Evolutionary conservation across 2,329 filamentous ascomycete genomes (phyloP), one percentile per base, ranked within the genome.

Genomic region (Coniella lustricola): DNA sequence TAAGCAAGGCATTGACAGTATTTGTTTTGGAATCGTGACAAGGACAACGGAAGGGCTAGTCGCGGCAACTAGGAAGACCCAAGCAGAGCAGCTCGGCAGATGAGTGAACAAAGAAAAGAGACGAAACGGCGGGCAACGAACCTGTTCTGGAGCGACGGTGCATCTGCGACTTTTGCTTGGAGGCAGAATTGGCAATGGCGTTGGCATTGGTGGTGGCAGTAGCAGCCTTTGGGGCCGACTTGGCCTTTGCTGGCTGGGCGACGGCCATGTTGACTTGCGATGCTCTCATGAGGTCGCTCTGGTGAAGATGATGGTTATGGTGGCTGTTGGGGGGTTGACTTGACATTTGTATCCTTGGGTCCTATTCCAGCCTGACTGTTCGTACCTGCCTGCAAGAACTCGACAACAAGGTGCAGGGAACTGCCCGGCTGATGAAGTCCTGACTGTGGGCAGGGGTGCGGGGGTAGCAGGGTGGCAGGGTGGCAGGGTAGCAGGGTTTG

Each of bases 131-230:
- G 37, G 47, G 5, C 25, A 40, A 79, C 85, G 63, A 78, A 95
- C 90, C 90, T 81, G 90, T 94, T 71, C 91, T 83, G 68, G 91
- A 96, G 63, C 91, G 82, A 67, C 90, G 84, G 69, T 96, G 91
- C 83, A 93, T 90, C 74, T 95, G 91, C 61, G 82, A 72, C 69
- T 87, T 85, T 63, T 79, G 72, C 70, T 86, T 88, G 55, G 79
- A 66, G 61, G 73, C 71, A 59, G 71, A 71, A 58, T 64, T 64
- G 57, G n/a, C n/a, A n/a, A n/a, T n/a, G n/a, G n/a, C n/a, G n/a
- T n/a, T n/a, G n/a, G n/a, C n/a, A n/a, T n/a, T n/a, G n/a, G n/a
- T n/a, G n/a, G n/a, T n/a, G n/a, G n/a, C n/a, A n/a, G 60, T 73
- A 63, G 59, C 68, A 55, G 71, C 65, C 67, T 81, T 81, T 46